A percentile compares a stretch with the other conserved stretches of the same genome.
Evolutionary conservation across 768 basidiomycete genomes (phyloP).

Genomic region (Strobilomyces echinocephalus): DNA sequence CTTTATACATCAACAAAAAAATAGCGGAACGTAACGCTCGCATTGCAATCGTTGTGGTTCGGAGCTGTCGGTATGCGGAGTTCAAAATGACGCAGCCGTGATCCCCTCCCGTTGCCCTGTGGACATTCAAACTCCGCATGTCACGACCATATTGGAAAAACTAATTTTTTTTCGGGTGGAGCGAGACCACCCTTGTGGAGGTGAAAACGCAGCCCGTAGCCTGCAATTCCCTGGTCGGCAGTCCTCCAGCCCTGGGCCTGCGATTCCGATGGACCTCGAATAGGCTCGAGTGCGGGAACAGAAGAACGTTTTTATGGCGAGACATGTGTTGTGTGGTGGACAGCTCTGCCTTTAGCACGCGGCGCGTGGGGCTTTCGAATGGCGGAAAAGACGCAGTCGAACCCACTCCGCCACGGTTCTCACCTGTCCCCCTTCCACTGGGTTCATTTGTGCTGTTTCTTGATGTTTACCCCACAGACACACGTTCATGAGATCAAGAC

Average conservation of each 20-base stretch:
- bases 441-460: conserved; percentile 1
- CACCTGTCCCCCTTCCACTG: conserved; percentile 7
- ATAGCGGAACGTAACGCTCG: conserved; percentile 17
- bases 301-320: background rate
- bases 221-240: background rate
- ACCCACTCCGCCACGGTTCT: conserved; percentile 16
- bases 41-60: conserved; percentile 3
- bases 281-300: conserved; percentile 2
- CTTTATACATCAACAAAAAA: conserved; percentile 17
- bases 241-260: background rate
- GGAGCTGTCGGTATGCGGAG: conserved; percentile 16
- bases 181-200: conserved; percentile 1
- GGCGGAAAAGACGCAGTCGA: conserved; percentile 29
- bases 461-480: conserved; percentile 6
- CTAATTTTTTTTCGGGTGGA: background rate
- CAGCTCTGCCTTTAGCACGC: conserved; percentile 5
- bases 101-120: conserved; percentile 1
- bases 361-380: conserved; percentile 19
- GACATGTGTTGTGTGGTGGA: conserved; percentile 7
- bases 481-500: conserved; percentile 12
- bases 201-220: background rate
- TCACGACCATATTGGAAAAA: conserved; percentile 4
- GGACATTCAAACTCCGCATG: conserved; percentile 12
- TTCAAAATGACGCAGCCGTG: background rate
- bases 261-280: background rate